These are phyloP conservation scores for Cercospora citrullina DNA, from an alignment of 2,329 filamentous ascomycete species.

Conservation along the genomic window DNA sequence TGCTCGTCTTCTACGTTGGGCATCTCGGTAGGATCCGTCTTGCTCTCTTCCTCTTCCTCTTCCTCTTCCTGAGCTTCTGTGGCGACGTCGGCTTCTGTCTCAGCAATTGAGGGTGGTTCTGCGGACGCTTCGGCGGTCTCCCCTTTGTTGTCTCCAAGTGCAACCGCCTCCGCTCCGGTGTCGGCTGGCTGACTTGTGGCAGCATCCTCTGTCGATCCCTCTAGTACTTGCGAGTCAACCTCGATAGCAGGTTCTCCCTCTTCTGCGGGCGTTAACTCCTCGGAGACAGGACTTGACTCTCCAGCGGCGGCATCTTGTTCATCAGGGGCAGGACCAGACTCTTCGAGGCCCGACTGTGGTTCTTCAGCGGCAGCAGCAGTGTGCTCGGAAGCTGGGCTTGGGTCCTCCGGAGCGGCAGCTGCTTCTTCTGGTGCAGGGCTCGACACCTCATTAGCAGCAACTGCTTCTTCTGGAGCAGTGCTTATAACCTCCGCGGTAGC, in stretches of 20 bases:
- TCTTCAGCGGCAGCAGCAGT: not conserved
- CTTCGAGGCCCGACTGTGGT: not conserved
- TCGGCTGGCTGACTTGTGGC: not conserved
- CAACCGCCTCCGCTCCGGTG: not conserved
- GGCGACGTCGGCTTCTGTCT: not conserved
- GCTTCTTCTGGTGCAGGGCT: not conserved
- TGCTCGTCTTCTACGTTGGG: not conserved
- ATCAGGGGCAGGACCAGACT: not conserved
- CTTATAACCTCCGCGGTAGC: not conserved
- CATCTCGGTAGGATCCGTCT: not conserved
- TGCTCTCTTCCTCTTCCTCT: not conserved
- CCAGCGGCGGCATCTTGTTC: not conserved
- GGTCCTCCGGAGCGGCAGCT: not conserved
- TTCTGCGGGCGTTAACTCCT: not conserved
- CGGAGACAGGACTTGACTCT: not conserved
- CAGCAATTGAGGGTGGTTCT: not conserved
- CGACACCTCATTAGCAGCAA: not conserved
- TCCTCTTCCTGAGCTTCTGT: not conserved
- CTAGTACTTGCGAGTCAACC: not conserved
- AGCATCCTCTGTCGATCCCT: not conserved
- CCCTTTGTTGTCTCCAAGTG: not conserved
- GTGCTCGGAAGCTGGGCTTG: not conserved
- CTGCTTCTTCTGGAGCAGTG: not conserved
- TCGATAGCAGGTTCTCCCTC: not conserved
- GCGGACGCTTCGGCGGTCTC: not conserved